Conservation (phyloP, 768 basidiomycete species). For the Podaxis sp. region DNA sequence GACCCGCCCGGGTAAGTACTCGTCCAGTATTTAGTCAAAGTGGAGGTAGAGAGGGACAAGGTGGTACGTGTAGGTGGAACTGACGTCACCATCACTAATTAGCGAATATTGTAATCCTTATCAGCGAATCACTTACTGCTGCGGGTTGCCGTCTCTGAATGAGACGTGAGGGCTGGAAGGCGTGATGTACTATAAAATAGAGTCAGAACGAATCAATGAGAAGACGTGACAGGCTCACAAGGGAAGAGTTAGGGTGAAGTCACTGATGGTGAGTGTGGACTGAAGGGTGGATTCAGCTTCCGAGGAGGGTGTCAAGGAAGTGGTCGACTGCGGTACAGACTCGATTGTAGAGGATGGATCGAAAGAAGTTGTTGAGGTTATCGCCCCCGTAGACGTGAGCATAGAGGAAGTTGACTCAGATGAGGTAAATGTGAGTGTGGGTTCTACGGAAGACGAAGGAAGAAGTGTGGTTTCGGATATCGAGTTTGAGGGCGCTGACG, state of each 20-base stretch:
- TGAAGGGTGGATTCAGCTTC: not conserved
- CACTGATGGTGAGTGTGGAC: not conserved
- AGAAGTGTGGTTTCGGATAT: not conserved
- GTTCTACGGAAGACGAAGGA: not conserved
- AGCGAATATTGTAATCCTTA: not conserved
- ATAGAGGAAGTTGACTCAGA: not conserved
- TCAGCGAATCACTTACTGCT: not conserved
- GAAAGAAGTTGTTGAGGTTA: slow-evolving; percentile 1
- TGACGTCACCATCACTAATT: not conserved
- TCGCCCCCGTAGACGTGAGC: not conserved
- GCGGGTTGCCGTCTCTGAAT: not conserved
- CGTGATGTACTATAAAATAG: not conserved
- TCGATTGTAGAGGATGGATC: not conserved
- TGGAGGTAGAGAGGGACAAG: slow-evolving; percentile 14
- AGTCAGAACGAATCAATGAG: not conserved
- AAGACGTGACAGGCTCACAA: not conserved
- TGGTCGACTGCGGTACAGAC: not conserved
- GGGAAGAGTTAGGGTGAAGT: not conserved
- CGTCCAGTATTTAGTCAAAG: slow-evolving; percentile 20
- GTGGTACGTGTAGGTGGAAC: not conserved
- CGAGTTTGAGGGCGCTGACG: not conserved
- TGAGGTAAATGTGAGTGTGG: slow-evolving; percentile 5
- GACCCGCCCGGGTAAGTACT: slow-evolving; percentile 19
- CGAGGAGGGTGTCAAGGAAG: not conserved
- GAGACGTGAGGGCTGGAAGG: not conserved